phyloP scores from a whole-genome alignment of 768 basidiomycete species.

The Strobilomyces echinocephalus region DNA sequence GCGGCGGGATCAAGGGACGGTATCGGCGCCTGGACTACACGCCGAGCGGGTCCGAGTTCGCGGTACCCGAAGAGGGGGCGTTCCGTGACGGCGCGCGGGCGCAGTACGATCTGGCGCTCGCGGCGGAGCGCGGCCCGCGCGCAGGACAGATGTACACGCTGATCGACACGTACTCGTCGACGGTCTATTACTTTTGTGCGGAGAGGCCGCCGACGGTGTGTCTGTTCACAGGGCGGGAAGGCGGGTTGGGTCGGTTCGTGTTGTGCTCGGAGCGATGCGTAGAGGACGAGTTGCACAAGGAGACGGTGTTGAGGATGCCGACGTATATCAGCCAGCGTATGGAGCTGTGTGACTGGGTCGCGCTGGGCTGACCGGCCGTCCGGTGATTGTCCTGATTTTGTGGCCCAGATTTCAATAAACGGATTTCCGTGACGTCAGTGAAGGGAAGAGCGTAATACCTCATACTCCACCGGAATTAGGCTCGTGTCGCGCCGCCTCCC shows the following conservation, averaged over 20 bases:
- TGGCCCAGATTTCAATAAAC: too few relatives aligned
- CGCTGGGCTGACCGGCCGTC: not conserved
- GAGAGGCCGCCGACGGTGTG: slow-evolving; percentile 19
- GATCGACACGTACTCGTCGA: slow-evolving; percentile 10
- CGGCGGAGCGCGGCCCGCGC: too few relatives aligned
- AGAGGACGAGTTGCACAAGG: slow-evolving; percentile 19
- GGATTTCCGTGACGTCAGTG: too few relatives aligned
- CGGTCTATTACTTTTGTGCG: slow-evolving; percentile 11
- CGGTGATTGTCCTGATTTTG: too few relatives aligned
- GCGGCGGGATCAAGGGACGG: not conserved
- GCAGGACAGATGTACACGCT: slow-evolving; percentile 14
- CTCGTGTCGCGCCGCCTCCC: too few relatives aligned
- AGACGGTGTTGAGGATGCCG: slow-evolving; percentile 24
- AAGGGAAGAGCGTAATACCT: too few relatives aligned
- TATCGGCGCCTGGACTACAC: not conserved
- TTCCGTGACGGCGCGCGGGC: not conserved
- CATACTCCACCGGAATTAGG: too few relatives aligned
- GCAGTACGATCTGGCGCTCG: not conserved
- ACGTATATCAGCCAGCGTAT: not conserved
- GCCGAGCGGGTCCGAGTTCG: too few relatives aligned
- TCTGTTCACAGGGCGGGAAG: slow-evolving; percentile 17
- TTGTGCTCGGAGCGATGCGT: slow-evolving; percentile 19
- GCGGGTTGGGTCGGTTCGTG: slow-evolving; percentile 19
- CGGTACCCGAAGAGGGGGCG: too few relatives aligned
- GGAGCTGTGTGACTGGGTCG: not conserved